Conservation (phyloP, 2,329 filamentous ascomycete species). For the Zymoseptoria passerinii region DNA sequence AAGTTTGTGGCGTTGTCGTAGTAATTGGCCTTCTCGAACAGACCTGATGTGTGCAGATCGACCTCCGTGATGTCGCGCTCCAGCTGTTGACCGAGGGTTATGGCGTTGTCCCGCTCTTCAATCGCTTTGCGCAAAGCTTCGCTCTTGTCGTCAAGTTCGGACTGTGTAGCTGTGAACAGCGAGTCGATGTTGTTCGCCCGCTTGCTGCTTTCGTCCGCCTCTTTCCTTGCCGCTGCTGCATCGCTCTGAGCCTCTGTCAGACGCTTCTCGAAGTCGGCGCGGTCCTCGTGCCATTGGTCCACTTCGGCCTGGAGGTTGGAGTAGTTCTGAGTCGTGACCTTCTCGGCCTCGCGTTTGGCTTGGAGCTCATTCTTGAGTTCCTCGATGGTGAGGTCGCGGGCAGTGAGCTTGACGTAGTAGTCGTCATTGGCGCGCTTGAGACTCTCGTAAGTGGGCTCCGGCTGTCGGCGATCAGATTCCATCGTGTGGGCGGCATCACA, state of each 20-base stretch:
- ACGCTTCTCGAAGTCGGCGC: neutral
- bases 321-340: neutral
- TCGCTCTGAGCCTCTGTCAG: neutral
- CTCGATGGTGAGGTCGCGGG: neutral
- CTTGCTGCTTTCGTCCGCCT: neutral
- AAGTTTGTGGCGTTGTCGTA: neutral
- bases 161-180: neutral
- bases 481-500: constrained; percentile 1
- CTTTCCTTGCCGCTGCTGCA: neutral
- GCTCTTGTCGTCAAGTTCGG: neutral
- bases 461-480: neutral
- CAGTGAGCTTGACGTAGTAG: constrained; percentile 4
- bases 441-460: neutral
- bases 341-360: neutral
- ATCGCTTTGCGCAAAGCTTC: neutral
- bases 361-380: neutral
- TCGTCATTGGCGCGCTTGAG: constrained; percentile 1
- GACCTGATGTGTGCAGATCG: neutral
- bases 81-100: neutral
- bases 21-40: neutral
- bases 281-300: neutral
- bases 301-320: neutral
- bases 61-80: neutral
- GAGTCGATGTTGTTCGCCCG: neutral
- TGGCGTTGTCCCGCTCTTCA: neutral